A percentile compares a stretch with the other conserved stretches of the same genome.
Evolutionary conservation across 441 rosid genomes (phyloP).

Genomic region (Populus hybrid): DNA sequence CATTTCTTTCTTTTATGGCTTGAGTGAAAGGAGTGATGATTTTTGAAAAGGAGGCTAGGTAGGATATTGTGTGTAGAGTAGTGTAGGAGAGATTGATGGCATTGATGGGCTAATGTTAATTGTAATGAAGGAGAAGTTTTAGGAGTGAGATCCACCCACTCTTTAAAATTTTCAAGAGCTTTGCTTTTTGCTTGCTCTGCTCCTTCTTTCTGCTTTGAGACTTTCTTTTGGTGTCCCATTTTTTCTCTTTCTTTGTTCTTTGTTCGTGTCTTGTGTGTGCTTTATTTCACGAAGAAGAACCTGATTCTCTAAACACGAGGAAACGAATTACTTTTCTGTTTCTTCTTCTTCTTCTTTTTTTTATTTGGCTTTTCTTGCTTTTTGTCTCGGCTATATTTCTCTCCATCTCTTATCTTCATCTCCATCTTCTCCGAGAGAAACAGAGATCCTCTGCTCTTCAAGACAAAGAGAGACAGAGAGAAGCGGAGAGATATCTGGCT

Average conservation of each 20-base stretch:
- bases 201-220: neutral
- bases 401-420: neutral
- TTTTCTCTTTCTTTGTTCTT: neutral
- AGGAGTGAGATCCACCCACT: neutral
- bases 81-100: neutral
- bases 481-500: constrained; percentile 25
- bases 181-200: neutral
- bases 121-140: neutral
- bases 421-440: neutral
- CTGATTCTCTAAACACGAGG: constrained; percentile 61
- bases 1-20: neutral
- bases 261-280: neutral
- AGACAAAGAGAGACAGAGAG: constrained; percentile 9
- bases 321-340: constrained; percentile 41
- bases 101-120: neutral
- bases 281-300: constrained; percentile 48
- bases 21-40: neutral
- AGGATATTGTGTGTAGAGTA: neutral
- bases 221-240: neutral
- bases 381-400: constrained; percentile 14
- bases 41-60: neutral
- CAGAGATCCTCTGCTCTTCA: neutral
- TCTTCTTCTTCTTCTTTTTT: neutral
- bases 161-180: constrained; percentile 1
- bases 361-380: constrained; percentile 9